Evolutionary conservation across 2,329 filamentous ascomycete genomes (phyloP).

Genomic region (Penicillium thymicola): DNA sequence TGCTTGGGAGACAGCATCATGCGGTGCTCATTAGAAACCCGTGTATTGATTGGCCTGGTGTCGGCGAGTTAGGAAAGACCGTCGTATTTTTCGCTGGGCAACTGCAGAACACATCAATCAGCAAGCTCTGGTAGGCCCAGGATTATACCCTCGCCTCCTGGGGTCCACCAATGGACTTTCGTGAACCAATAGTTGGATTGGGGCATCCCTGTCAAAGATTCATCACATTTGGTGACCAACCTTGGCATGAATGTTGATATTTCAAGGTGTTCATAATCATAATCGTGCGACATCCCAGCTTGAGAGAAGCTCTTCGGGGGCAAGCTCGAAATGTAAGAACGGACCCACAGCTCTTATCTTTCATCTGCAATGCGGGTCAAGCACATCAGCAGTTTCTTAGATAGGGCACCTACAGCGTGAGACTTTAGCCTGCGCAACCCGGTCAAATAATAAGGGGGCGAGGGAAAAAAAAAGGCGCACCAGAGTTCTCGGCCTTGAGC

Average conservation of each 20-base stretch:
- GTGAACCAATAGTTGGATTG: background rate
- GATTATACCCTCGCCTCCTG: background rate
- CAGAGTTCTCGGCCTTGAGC: background rate
- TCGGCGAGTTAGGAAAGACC: background rate
- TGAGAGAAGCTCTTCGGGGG: background rate
- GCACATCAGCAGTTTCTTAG: background rate
- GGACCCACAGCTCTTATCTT: slow-evolving; percentile 1
- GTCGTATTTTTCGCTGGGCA: slow-evolving; percentile 4
- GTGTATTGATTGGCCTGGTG: background rate
- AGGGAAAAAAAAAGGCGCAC: background rate
- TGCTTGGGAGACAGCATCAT: background rate
- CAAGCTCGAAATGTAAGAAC: background rate
- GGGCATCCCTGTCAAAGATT: background rate
- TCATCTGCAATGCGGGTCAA: background rate
- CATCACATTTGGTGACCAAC: background rate
- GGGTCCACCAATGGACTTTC: background rate
- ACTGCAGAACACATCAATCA: background rate
- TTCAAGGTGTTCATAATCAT: background rate
- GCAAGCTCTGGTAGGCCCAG: background rate
- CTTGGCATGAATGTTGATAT: background rate
- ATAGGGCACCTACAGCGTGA: background rate
- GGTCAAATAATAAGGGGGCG: background rate
- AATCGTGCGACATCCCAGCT: background rate
- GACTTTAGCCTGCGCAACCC: background rate
- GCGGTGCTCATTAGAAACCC: background rate